phyloP scores from a whole-genome alignment of 176 grass and related monocot genomes.

The Oryza glumipatula region DNA sequence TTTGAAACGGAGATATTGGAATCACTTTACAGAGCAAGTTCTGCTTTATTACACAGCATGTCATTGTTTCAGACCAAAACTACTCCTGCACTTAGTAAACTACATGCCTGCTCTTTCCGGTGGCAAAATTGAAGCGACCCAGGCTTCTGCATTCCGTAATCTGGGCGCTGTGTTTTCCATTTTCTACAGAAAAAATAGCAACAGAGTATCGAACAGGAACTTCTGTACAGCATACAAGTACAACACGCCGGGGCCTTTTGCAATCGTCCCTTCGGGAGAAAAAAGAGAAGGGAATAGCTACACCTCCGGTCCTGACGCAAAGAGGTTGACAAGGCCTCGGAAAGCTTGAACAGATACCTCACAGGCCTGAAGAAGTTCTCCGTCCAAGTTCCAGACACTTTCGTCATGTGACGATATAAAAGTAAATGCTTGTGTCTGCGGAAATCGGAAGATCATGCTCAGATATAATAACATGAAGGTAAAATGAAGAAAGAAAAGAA shows the following conservation, averaged over 20 bases:
- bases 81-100: background rate
- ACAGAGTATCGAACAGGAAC: background rate
- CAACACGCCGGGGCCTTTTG: background rate
- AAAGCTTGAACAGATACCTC: constrained; percentile 82
- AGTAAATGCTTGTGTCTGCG: constrained; percentile 77
- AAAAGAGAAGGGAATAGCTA: constrained; percentile 33
- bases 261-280: background rate
- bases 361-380: constrained; percentile 76
- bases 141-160: background rate
- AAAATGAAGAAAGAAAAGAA: background rate
- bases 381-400: constrained; percentile 91
- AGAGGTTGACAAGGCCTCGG: constrained; percentile 77
- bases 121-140: background rate
- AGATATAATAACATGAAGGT: background rate
- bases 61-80: background rate
- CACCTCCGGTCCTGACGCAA: constrained; percentile 84
- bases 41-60: background rate
- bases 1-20: background rate
- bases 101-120: background rate
- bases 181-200: background rate
- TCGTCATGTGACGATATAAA: constrained; percentile 73
- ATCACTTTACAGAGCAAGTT: background rate
- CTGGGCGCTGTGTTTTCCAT: background rate
- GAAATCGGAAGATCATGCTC: constrained; percentile 1
- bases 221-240: constrained; percentile 22